Base-by-base conservation (phyloP, 345 rosid species). In the Gossypium ekmanianum region DNA sequence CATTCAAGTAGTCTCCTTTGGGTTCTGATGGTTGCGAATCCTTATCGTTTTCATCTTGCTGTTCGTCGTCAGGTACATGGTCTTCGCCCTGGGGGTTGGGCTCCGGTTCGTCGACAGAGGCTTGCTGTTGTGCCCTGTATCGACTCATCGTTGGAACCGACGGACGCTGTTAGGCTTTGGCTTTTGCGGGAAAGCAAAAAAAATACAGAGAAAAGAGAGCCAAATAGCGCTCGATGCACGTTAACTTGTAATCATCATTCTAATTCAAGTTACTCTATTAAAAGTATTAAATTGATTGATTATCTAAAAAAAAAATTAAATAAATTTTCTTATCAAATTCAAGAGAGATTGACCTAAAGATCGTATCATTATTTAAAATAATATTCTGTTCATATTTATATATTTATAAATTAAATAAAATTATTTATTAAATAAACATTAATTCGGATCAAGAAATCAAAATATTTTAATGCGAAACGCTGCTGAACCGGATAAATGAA, bases 1-100 rank as follows among this genome's bases (percentile, higher is more conserved):
- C 92, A 81, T 86, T 93, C n/a, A 95, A 83, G 76, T 95, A 90
- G 58, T 95, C 99, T 61, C 99, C 99, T 72, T 82, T 86, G 75
- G 77, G 85, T 61, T 66, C 78, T 59, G 88, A 82, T 12, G 73
- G 73, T 65, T 68, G 81, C 68, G 76, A 48, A 71, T 84, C 76
- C 80, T 76, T 47, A 34, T 71, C 50, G 44, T 59, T 73, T 29
- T 77, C 82, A 16, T 78, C 88, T 63, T 74, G 79, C 9, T 71
- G 87, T 18, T 67, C 87, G 9, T 79, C 84, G 68, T 79, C 83
- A 1, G 76, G 84, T 13, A 11, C 83, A 17, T 69, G 24, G 57
- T n/a, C 70, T 73, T 75, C 88, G 85, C 76, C 77, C 13, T 79
- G 72, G 24, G 86, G 85, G 18, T 80, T 76, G 18, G 80, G 72